Percentiles rank a stretch among this genome's conserved stretches.
Evolutionary conservation across 345 rosid genomes (phyloP).

Genomic region (Pseudoturritis turrita): DNA sequence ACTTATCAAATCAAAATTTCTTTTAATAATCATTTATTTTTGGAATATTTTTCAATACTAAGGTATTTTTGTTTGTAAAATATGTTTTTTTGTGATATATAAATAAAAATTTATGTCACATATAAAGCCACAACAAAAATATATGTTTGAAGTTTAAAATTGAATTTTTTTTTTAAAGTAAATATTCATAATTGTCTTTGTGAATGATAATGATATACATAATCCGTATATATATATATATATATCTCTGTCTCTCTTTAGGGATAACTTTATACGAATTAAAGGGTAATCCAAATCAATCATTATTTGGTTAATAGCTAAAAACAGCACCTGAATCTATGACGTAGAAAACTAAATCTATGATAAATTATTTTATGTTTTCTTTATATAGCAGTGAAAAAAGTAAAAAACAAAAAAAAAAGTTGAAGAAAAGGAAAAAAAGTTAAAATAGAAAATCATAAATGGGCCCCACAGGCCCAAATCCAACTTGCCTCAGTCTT

Average conservation of each 20-base stretch:
- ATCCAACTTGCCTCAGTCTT: slow-evolving; percentile 9
- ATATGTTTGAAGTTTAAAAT: too few species aligned
- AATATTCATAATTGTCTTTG: too few species aligned
- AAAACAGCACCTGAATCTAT: not conserved
- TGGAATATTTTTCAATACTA: not conserved
- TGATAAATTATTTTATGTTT: not conserved
- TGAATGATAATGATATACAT: too few species aligned
- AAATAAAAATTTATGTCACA: too few species aligned
- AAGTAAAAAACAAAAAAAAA: not conserved
- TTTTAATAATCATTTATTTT: not conserved
- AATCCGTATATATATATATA: too few species aligned
- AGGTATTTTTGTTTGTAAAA: not conserved
- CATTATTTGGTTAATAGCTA: not conserved
- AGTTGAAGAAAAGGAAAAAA: not conserved
- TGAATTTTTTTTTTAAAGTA: too few species aligned
- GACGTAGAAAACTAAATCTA: not conserved
- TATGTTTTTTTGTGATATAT: not conserved
- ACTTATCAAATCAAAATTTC: not conserved
- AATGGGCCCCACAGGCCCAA: slow-evolving; percentile 32
- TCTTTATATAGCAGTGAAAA: not conserved
- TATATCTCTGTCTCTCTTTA: too few species aligned
- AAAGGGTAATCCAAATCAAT: too few species aligned
- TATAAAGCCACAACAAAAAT: too few species aligned
- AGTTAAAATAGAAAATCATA: not conserved
- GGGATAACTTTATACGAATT: too few species aligned